Percentiles rank a stretch among this genome's conserved stretches.
Evolutionary conservation across 163 green algal species (phyloP).

Genomic region (Chlorella variabilis): DNA sequence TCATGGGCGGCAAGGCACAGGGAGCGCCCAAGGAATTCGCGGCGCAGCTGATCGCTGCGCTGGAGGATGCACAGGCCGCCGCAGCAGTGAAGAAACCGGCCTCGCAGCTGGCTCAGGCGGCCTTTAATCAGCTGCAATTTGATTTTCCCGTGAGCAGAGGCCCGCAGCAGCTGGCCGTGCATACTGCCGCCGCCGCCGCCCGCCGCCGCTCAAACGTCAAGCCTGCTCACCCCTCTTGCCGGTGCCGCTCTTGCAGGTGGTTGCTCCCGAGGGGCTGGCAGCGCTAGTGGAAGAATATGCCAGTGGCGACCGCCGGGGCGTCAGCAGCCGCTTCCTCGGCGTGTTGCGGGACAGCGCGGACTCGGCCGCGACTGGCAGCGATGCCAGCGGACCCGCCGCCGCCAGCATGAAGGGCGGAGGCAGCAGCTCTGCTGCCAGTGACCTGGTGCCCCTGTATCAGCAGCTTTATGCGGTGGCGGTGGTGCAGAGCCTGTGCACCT

Average conservation of each 20-base stretch:
- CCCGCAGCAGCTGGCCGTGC: neutral
- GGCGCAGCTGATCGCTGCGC: constrained; percentile 20
- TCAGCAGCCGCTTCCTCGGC: constrained; percentile 8
- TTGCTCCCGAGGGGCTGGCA: constrained; percentile 31
- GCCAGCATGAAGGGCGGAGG: neutral
- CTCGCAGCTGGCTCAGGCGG: neutral
- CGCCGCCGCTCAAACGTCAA: neutral
- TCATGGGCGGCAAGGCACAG: neutral
- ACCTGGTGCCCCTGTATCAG: constrained; percentile 25
- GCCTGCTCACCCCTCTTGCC: neutral
- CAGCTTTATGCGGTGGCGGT: constrained; percentile 29
- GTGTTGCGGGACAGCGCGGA: constrained; percentile 6
- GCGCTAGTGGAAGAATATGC: constrained; percentile 3
- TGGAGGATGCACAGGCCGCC: constrained; percentile 21
- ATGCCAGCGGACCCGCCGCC: neutral
- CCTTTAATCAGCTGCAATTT: constrained; percentile 45
- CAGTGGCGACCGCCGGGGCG: neutral
- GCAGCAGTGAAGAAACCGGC: neutral
- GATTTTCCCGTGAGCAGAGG: constrained; percentile 49
- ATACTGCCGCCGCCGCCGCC: neutral
- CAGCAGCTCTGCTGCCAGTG: neutral
- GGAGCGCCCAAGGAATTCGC: neutral
- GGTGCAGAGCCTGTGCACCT: constrained; percentile 4
- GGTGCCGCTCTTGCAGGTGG: constrained; percentile 23
- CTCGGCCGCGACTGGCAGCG: no score